Evolutionary conservation across 2,329 filamentous ascomycete genomes (phyloP).

Genomic region (Pyrenophora seminiperda): DNA sequence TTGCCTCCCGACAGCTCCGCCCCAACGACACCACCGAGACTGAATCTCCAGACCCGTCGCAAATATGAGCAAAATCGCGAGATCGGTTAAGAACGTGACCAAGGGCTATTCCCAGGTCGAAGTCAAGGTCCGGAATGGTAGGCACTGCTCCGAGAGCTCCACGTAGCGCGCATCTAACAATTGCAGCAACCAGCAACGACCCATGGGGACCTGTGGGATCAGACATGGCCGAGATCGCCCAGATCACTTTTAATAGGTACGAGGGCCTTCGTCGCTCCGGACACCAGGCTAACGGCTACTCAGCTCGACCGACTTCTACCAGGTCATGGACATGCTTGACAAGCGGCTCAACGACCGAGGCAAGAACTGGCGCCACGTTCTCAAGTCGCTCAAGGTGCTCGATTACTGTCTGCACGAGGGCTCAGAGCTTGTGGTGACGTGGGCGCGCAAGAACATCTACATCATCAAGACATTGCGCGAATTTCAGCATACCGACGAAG

Average conservation of each 20-base stretch:
- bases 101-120: slow-evolving; percentile 97
- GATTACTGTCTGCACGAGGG: slow-evolving; percentile 98
- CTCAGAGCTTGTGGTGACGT: slow-evolving; percentile 93
- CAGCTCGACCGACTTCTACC: slow-evolving; percentile 96
- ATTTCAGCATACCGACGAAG: slow-evolving; percentile 95
- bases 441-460: slow-evolving; percentile 97
- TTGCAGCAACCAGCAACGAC: slow-evolving; percentile 92
- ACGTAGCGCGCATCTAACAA: slow-evolving; percentile 21
- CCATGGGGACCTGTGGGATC: slow-evolving; percentile 97
- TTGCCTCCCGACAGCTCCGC: slow-evolving; percentile 12
- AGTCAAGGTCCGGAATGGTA: slow-evolving; percentile 75
- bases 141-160: slow-evolving; percentile 3
- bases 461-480: slow-evolving; percentile 98
- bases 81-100: slow-evolving; percentile 98
- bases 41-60: slow-evolving; percentile 6
- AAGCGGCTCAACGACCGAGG: slow-evolving; percentile 98
- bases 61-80: slow-evolving; percentile 93
- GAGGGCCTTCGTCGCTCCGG: slow-evolving; percentile 39
- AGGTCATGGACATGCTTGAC: slow-evolving; percentile 99
- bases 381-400: slow-evolving; percentile 96
- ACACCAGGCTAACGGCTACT: slow-evolving; percentile 32
- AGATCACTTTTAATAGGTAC: slow-evolving; percentile 97
- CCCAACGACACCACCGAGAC: neutral
- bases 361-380: slow-evolving; percentile 98
- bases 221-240: slow-evolving; percentile 98